Evolutionary conservation across 129 eudicot species (phyloP), one percentile per base, ranked within the genome.

Genomic region (Pulicaria dysenterica): DNA sequence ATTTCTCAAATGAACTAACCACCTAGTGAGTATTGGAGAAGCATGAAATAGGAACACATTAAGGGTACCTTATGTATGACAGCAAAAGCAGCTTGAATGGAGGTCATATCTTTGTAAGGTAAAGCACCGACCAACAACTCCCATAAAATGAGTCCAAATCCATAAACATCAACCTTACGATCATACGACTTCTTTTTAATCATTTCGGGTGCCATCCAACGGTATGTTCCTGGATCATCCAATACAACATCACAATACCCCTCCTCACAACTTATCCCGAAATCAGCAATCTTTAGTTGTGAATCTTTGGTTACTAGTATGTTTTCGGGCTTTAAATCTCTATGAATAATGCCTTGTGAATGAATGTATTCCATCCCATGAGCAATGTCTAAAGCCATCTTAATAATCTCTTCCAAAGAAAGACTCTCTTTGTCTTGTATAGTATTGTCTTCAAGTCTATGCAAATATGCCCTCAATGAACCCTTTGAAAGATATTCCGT

Each of bases 171-270:
- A 1, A 87, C 96, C 83, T 90, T 90, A 24, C 85, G 77, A 13
- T 92, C 85, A 71, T 85, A 83, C 7, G 83, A 44, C 73, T 87
- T 87, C 16, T 77, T 83, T 73, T 81, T 90, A 49, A 90, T 85
- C 96, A 90, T 85, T 78, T 90, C 96, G 7, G 96, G 96, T 7
- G 96, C 94, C 96, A 90, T 90, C 96, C 96, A 90, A 4, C 96
- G 94, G 57, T 87, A 90, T 19, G 96, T 90, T 42, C 95, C 95
- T 5, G 91, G 91, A 58, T 90, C 96, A 85, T 90, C 91, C 6
- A 79, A 77, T 51, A 90, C 73, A 58, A 72, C 80, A 73, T 90
- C 95, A 77, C 91, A 77, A 34, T 70, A 50, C 41, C 78, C 83
- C 65, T 81, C 95, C 74, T 82, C 91, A 69, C 96, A 90, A 40